Base-by-base conservation (phyloP, 2,329 filamentous ascomycete species). In the Aspergillus cejpii region DNA sequence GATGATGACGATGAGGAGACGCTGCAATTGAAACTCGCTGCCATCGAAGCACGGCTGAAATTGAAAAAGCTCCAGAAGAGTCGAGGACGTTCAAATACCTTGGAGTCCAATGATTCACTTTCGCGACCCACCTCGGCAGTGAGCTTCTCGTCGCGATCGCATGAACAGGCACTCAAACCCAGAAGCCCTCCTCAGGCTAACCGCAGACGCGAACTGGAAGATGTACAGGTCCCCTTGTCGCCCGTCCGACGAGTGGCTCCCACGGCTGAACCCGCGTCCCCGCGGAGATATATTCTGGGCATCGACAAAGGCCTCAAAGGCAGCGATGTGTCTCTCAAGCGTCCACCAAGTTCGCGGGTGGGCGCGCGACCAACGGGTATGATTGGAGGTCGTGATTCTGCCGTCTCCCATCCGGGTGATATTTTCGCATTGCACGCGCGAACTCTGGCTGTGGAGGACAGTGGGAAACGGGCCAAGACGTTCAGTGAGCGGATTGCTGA, bases 401-500 rank as follows among this genome's bases (percentile, higher is more conserved):
- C 50, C 6, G 49, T 52, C 14, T 51, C 63, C 14, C 59, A 58
- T 11, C 46, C 53, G 7, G 50, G 49, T 31, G 55, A 57, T 39
- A 36, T 52, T 6, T 51, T 59, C 17, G 46, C 44, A n/a, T 48
- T 56, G 6, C 51, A 59, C 40, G 52, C 54, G 12, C 57, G 58
- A 8, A 54, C 56, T 6, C 60, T 62, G 24, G 51, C 58, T 6
- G 48, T 54, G 8, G 54, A 48, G 12, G 63, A 55, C 33, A 60
- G 52, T 12, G 41, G 50, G 19, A 54, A 41, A 47, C 66, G 54
- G 37, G 58, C 62, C 15, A 83, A 80, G 56, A 75, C 80, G 43
- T 98, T 97, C 66, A 95, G 86, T 60, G 89, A 97, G 65, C 77
- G 90, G 37, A 78, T 98, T 49, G 83, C 86, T 1, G 81, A 86